Percentiles rank a stretch among this genome's conserved stretches.
phyloP scores from a whole-genome alignment of 2,329 filamentous ascomycete species.

The Alternaria ventricosa region DNA sequence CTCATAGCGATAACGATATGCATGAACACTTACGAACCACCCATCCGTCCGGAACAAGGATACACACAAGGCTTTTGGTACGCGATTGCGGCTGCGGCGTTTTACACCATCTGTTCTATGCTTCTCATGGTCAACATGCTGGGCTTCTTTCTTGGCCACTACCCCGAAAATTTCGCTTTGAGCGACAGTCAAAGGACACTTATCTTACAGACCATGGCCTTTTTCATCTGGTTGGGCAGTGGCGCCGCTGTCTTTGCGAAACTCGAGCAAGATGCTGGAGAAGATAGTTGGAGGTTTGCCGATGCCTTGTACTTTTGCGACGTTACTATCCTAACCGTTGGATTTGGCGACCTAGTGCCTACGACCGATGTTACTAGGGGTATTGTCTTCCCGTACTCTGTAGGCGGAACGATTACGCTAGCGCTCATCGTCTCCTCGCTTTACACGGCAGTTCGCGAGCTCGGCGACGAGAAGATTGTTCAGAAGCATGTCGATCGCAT shows the following conservation, averaged over 20 bases:
- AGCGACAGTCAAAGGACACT: constrained; percentile 83
- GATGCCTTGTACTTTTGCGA: constrained; percentile 65
- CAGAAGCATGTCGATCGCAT: constrained; percentile 63
- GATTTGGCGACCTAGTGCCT: constrained; percentile 62
- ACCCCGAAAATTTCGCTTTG: constrained; percentile 77
- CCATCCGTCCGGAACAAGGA: constrained; percentile 55
- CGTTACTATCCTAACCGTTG: constrained; percentile 51
- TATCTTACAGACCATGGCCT: constrained; percentile 87
- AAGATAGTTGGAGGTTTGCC: constrained; percentile 70
- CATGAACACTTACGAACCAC: constrained; percentile 67
- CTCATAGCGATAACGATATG: constrained; percentile 71
- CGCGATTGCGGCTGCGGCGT: constrained; percentile 75
- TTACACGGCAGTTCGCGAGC: constrained; percentile 67
- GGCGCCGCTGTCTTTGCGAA: constrained; percentile 77
- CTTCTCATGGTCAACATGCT: constrained; percentile 81
- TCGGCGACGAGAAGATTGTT: constrained; percentile 68
- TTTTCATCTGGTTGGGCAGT: constrained; percentile 79
- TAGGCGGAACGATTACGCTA: constrained; percentile 82
- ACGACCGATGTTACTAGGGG: constrained; percentile 66
- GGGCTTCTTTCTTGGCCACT: constrained; percentile 76
- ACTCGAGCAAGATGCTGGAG: constrained; percentile 61
- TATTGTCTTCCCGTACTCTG: constrained; percentile 81
- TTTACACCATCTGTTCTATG: constrained; percentile 81
- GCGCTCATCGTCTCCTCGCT: constrained; percentile 85
- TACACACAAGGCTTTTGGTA: constrained; percentile 90